phyloP scores from a whole-genome alignment of 805 yeast species.

The Lipomyces orientalis region DNA sequence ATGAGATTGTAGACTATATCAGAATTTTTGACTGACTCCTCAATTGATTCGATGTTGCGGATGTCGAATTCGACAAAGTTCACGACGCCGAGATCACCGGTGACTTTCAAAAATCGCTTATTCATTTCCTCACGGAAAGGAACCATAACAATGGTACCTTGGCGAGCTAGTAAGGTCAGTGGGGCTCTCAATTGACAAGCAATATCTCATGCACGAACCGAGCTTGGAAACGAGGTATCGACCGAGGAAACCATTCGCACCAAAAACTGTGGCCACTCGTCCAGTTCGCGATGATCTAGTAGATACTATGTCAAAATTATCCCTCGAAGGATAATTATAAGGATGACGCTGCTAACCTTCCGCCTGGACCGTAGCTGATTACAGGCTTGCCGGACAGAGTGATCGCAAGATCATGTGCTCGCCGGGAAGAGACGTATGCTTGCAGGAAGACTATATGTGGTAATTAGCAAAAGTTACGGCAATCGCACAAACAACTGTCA shows the following conservation, averaged over 20 bases:
- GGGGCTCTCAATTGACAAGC: neutral
- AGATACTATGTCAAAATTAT: neutral
- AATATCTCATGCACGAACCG: constrained; percentile 22
- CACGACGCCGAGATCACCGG: constrained; percentile 88
- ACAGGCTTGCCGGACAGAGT: constrained; percentile 77
- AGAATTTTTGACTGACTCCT: constrained; percentile 76
- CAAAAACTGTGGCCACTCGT: constrained; percentile 86
- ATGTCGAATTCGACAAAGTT: constrained; percentile 82
- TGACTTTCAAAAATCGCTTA: constrained; percentile 76
- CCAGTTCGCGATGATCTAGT: constrained; percentile 75
- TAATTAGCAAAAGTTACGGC: neutral
- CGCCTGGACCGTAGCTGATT: constrained; percentile 75
- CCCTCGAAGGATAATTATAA: neutral
- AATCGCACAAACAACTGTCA: neutral
- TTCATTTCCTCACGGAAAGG: constrained; percentile 85
- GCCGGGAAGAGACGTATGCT: constrained; percentile 10
- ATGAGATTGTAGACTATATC: constrained; percentile 82
- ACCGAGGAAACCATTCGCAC: constrained; percentile 80
- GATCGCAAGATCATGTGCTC: constrained; percentile 55
- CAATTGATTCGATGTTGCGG: constrained; percentile 75
- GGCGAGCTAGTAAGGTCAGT: constrained; percentile 56
- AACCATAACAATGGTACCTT: constrained; percentile 76
- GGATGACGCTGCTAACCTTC: constrained; percentile 46
- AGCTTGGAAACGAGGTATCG: constrained; percentile 71
- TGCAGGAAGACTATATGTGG: neutral